Evolutionary conservation across 2,329 filamentous ascomycete genomes (phyloP).

Genomic region (Pseudodiploospora longispora): DNA sequence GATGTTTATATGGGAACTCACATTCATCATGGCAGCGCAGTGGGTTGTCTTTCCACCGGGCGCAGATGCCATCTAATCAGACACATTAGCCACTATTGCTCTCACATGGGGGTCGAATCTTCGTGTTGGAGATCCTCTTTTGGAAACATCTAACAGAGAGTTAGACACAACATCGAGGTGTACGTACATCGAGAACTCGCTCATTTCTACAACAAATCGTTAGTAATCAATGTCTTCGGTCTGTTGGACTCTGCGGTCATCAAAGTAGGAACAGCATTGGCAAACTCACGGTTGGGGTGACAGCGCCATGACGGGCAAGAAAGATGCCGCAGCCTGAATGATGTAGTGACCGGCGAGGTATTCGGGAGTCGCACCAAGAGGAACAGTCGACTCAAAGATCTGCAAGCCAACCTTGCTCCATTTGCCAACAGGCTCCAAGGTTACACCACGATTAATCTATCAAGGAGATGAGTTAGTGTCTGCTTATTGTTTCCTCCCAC

Average conservation of each 20-base stretch:
- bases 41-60: constrained; percentile 21
- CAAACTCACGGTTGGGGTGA: constrained; percentile 60
- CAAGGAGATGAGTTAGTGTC: neutral
- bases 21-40: constrained; percentile 58
- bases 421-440: constrained; percentile 92
- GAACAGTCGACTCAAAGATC: constrained; percentile 80
- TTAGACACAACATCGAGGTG: no score
- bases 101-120: no score
- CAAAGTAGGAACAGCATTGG: neutral
- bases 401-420: constrained; percentile 98
- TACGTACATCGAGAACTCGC: constrained; percentile 64
- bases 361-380: constrained; percentile 90
- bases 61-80: constrained; percentile 16
- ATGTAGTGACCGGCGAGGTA: constrained; percentile 98
- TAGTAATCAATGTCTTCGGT: neutral
- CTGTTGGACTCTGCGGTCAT: neutral
- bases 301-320: constrained; percentile 95
- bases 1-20: constrained; percentile 54
- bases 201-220: constrained; percentile 52
- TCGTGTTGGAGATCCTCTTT: no score
- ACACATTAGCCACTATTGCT: neutral
- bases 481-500: neutral
- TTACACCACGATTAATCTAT: constrained; percentile 84
- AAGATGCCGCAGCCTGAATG: constrained; percentile 90
- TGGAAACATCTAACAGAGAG: no score